A percentile compares a stretch with the other conserved stretches of the same genome.
Evolutionary conservation across 2,329 filamentous ascomycete genomes (phyloP).

Genomic region (Clonostachys sp.): DNA sequence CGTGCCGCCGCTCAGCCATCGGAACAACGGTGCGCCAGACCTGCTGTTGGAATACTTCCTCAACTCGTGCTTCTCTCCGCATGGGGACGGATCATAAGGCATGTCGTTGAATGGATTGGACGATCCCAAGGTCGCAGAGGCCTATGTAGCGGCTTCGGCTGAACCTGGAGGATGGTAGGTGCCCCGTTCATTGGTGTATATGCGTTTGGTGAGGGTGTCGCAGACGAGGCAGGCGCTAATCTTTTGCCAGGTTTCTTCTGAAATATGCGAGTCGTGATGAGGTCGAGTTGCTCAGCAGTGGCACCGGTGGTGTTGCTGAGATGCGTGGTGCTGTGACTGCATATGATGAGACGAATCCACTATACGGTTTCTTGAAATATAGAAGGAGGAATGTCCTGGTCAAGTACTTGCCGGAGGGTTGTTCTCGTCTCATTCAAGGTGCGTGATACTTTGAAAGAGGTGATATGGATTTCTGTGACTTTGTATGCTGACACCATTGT

Average conservation of each 20-base stretch:
- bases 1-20: no score
- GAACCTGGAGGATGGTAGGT: constrained; percentile 93
- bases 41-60: neutral
- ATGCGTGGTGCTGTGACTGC: constrained; percentile 71
- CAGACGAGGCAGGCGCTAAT: neutral
- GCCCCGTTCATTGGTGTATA: neutral
- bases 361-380: constrained; percentile 91
- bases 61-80: neutral
- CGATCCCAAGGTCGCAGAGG: constrained; percentile 73
- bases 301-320: constrained; percentile 79
- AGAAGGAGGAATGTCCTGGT: constrained; percentile 84
- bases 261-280: constrained; percentile 89
- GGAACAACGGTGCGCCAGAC: no score
- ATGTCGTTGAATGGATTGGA: constrained; percentile 99
- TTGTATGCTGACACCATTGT: neutral
- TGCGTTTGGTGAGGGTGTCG: neutral
- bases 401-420: constrained; percentile 87
- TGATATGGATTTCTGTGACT: neutral
- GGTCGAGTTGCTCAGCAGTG: constrained; percentile 71
- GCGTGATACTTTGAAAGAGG: constrained; percentile 17
- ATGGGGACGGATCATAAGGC: constrained; percentile 7
- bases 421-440: constrained; percentile 92
- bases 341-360: constrained; percentile 79
- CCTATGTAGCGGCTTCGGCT: constrained; percentile 71
- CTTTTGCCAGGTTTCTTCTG: constrained; percentile 76